Conservation (phyloP, 176 grass and related monocot genomes). For the Hordeum marinum region DNA sequence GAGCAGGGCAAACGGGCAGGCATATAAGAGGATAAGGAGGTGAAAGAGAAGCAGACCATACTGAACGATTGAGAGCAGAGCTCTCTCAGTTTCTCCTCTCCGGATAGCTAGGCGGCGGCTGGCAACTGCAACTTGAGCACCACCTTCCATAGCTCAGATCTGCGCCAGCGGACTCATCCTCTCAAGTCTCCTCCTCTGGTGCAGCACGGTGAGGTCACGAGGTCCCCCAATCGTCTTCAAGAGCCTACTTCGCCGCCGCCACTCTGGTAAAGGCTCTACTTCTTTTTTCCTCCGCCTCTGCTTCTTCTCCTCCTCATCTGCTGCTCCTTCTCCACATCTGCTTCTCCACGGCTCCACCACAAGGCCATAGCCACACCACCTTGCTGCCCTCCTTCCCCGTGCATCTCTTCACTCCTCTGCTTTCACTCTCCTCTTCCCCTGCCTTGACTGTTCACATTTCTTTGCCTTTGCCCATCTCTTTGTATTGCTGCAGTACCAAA, state of each 20-base stretch:
- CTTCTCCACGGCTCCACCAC: not conserved
- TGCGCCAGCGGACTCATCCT: not conserved
- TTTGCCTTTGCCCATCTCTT: not conserved
- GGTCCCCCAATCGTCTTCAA: not conserved
- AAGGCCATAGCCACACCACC: not conserved
- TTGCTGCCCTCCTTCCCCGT: not conserved
- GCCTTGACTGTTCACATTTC: too few relatives aligned
- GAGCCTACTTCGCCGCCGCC: not conserved
- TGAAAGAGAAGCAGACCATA: not conserved
- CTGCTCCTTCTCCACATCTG: not conserved
- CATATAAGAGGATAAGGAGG: not conserved
- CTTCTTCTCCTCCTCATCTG: not conserved
- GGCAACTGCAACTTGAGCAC: not conserved
- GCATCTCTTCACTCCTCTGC: not conserved
- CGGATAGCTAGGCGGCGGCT: not conserved
- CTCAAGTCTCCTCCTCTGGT: not conserved
- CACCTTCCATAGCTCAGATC: not conserved
- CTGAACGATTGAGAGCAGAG: not conserved
- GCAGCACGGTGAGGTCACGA: not conserved
- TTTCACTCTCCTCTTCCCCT: not conserved
- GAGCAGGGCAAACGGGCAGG: too few relatives aligned
- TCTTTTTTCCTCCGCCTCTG: not conserved
- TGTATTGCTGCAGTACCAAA: not conserved
- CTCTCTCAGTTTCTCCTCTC: not conserved
- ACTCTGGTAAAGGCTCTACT: not conserved